Evolutionary conservation across 208 protist genomes (phyloP).

Genomic region (Polymyxa betae): DNA sequence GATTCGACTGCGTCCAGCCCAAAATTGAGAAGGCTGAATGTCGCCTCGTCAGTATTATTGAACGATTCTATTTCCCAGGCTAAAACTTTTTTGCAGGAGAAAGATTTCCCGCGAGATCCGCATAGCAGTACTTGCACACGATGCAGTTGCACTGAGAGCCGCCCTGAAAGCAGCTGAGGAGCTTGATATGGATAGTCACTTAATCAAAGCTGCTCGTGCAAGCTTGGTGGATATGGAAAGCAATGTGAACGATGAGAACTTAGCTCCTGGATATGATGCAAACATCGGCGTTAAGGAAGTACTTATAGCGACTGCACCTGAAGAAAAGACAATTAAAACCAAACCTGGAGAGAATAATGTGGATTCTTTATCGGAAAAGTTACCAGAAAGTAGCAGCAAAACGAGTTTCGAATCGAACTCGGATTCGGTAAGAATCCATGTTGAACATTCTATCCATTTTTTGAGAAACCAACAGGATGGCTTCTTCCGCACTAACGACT

Average conservation of each 20-base stretch:
- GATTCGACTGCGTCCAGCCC: background rate
- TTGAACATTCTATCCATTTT: no score
- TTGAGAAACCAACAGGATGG: no score
- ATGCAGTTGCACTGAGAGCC: background rate
- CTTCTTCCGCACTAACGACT: no score
- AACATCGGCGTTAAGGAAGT: no score
- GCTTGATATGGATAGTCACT: background rate
- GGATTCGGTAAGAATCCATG: no score
- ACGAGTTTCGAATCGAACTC: no score
- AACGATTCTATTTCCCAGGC: background rate
- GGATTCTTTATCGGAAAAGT: no score
- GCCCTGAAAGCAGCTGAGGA: slow-evolving; percentile 15
- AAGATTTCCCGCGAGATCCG: slow-evolving; percentile 20
- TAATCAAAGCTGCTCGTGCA: slow-evolving; percentile 27
- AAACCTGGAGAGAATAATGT: no score
- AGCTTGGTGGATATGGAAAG: slow-evolving; percentile 38
- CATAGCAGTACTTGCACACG: slow-evolving; percentile 10
- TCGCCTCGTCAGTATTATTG: background rate
- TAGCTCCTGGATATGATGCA: background rate
- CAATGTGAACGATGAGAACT: slow-evolving; percentile 46
- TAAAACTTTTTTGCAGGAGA: background rate
- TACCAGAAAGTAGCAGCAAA: no score
- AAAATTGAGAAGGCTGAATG: slow-evolving; percentile 7
- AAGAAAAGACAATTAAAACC: no score
- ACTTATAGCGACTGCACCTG: no score